phyloP scores from a whole-genome alignment of 768 basidiomycete genomes.

The Rhodotorula kratochvilovae region DNA sequence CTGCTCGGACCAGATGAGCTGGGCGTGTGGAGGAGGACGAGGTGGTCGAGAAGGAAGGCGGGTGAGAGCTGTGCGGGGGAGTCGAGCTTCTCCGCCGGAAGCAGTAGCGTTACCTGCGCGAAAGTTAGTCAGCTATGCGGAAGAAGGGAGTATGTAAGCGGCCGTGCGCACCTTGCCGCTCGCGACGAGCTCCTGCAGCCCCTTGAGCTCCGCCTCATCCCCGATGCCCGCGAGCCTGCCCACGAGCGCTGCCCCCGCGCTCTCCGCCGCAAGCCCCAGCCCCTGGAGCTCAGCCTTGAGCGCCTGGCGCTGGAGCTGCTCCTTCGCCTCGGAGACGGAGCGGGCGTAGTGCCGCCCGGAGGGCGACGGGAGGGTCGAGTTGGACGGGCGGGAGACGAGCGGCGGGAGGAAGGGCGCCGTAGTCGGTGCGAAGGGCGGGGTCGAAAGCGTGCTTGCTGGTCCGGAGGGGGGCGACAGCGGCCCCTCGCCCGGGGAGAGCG shows the following conservation, averaged over 20 bases:
- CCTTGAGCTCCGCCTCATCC: slow-evolving; percentile 61
- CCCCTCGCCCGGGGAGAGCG: not conserved
- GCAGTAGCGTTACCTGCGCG: slow-evolving; percentile 67
- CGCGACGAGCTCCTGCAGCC: slow-evolving; percentile 63
- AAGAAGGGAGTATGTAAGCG: no score
- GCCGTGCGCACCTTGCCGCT: slow-evolving; percentile 60
- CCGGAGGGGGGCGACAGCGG: slow-evolving; percentile 3
- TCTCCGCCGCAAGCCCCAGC: slow-evolving; percentile 61
- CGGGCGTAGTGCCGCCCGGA: slow-evolving; percentile 12
- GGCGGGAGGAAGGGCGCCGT: slow-evolving; percentile 24
- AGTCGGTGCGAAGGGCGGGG: slow-evolving; percentile 21
- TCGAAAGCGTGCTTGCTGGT: not conserved
- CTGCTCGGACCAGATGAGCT: slow-evolving; percentile 38
- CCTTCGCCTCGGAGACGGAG: slow-evolving; percentile 31
- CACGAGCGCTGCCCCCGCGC: slow-evolving; percentile 68
- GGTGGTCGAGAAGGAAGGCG: slow-evolving; percentile 77
- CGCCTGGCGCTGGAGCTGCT: slow-evolving; percentile 62
- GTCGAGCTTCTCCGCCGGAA: slow-evolving; percentile 60
- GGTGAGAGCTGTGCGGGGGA: slow-evolving; percentile 59
- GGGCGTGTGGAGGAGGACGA: slow-evolving; percentile 61
- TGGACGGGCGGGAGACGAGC: slow-evolving; percentile 31
- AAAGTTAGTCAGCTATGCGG: not conserved
- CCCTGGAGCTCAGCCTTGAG: slow-evolving; percentile 68
- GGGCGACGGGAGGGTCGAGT: slow-evolving; percentile 19
- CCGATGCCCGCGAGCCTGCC: slow-evolving; percentile 47